Base-by-base conservation (phyloP, 208 protist genomes). In the Zelonia costaricensis region DNA sequence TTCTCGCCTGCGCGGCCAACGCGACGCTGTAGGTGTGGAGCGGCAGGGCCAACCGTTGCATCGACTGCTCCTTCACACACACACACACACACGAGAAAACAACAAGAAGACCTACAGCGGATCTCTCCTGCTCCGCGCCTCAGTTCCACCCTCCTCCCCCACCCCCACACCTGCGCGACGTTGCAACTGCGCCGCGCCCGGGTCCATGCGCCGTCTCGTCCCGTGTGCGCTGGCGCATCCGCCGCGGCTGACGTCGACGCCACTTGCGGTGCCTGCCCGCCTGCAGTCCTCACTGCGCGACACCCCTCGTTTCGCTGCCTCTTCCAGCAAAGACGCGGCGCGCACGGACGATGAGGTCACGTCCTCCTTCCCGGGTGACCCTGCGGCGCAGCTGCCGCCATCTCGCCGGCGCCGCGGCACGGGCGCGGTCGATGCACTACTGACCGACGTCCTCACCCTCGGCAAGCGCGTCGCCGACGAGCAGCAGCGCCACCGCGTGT, bases 401-500 rank as follows among this genome's bases (percentile, higher is more conserved):
- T 6, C 4, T 16, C 22, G 27, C 28, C 30, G 38, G 13, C 38
- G 58, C 43, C 20, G 42, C 12, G 39, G 48, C 43, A 49, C 23
- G 10, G 7, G 52, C 18, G 58, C 60, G 16, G 52, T 52, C 0
- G 58, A 73, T 27, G 42, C 30, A 0, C 47, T 73, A 1, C 15
- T 66, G 25, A 35, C 22, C 0, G 66, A 73, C 43, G 62, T 73
- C 16, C 48, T 62, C 30, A 12, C 10, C 18, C 45, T 73, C 7
- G 51, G 62, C 18, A 73, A 73, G 36, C 52, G 55, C 8, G 52
- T 73, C 1, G 51, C 58, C 1, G 66, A 23, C 1, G 58, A 66
- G 59, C 66, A 73, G 43, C 59, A 56, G 52, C 66, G 66, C 9
- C 35, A 62, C 15, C 66, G 66, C 30, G 42, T 73, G 0, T 73